A percentile compares a stretch with the other conserved stretches of the same genome.
phyloP scores from a whole-genome alignment of 768 basidiomycete species.

The Pleurotus cornucopiae region DNA sequence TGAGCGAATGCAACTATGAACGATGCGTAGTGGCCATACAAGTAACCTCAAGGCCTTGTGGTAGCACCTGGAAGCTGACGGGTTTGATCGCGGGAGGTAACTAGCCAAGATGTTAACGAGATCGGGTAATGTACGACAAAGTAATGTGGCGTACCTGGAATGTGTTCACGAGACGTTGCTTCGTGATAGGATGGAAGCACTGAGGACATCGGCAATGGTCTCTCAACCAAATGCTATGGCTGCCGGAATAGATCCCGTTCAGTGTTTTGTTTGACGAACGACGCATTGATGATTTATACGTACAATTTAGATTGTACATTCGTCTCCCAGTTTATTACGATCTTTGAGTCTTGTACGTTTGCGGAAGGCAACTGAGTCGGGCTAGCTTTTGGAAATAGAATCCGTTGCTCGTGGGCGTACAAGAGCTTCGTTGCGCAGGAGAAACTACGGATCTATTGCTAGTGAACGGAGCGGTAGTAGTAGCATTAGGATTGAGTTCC shows the following conservation, averaged over 20 bases:
- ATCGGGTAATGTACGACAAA: background rate
- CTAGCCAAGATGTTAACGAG: slow-evolving; percentile 31
- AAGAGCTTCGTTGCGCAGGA: too few species aligned
- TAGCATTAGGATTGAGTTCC: too few species aligned
- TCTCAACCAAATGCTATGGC: slow-evolving; percentile 87
- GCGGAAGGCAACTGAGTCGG: too few species aligned
- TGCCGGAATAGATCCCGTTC: slow-evolving; percentile 23
- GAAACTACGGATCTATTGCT: too few species aligned
- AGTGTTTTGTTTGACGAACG: too few species aligned
- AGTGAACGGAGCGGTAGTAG: too few species aligned
- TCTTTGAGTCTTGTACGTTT: slow-evolving; percentile 40
- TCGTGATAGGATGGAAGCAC: slow-evolving; percentile 86
- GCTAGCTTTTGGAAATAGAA: too few species aligned
- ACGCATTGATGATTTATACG: slow-evolving; percentile 21
- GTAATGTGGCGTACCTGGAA: slow-evolving; percentile 53
- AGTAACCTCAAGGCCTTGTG: slow-evolving; percentile 65
- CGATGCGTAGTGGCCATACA: slow-evolving; percentile 47
- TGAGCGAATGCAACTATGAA: background rate
- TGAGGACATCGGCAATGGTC: slow-evolving; percentile 89
- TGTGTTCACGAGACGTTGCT: slow-evolving; percentile 85
- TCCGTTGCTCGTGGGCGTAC: too few species aligned
- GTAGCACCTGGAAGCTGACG: slow-evolving; percentile 45
- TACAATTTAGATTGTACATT: slow-evolving; percentile 76
- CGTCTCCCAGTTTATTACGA: slow-evolving; percentile 72
- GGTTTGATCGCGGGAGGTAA: slow-evolving; percentile 76